Conservation (phyloP, 345 rosid genomes). For the Eucalyptus leucophloia region DNA sequence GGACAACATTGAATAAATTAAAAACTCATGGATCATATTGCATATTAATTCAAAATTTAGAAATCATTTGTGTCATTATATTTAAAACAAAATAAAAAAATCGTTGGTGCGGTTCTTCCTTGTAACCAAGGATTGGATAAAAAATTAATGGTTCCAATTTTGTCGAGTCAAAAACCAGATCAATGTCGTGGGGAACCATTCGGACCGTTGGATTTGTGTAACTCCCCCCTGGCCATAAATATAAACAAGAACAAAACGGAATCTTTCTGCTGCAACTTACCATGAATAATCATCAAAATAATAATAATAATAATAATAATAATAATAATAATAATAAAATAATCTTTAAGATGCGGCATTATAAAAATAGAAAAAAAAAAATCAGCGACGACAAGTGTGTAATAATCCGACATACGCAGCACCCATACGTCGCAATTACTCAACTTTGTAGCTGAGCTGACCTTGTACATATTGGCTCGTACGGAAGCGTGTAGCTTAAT, state of each 20-base stretch:
- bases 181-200: no score
- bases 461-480: not conserved
- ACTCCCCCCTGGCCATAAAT: not conserved
- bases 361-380: not conserved
- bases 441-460: not conserved
- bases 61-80: not conserved
- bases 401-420: not conserved
- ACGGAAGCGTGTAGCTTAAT: not conserved
- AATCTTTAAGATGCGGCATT: not conserved
- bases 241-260: not conserved
- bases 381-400: not conserved
- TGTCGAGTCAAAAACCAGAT: no score
- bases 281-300: not conserved
- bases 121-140: no score
- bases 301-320: not conserved
- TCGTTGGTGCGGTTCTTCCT: rapidly evolving
- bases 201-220: no score
- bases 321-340: no score
- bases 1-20: no score
- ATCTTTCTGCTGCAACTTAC: not conserved
- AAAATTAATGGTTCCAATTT: no score
- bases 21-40: no score
- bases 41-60: no score
- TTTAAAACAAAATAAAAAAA: no score
- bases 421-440: not conserved